Percentiles rank a stretch among this genome's conserved stretches.
Conservation (phyloP, 2,329 filamentous ascomycete genomes). For the Kalaharituber pfeilii region DNA sequence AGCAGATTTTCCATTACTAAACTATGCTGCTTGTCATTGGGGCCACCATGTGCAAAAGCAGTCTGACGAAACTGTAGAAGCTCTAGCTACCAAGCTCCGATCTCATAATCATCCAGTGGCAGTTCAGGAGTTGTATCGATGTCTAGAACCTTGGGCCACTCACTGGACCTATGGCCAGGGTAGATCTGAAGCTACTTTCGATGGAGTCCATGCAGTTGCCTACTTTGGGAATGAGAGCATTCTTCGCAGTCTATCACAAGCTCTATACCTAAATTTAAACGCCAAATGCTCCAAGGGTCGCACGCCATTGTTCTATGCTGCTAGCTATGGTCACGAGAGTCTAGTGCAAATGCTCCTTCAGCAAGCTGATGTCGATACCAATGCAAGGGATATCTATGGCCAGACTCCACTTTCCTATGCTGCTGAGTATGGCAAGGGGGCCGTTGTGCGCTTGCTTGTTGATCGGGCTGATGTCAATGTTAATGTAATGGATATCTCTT, state of each 20-base stretch:
- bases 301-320: constrained; percentile 10
- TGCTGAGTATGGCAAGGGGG: not conserved
- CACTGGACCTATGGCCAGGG: no score
- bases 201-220: not conserved
- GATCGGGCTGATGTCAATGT: not conserved
- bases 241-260: no score
- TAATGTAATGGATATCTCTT: not conserved
- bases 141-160: not conserved
- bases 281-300: no score
- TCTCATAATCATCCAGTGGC: not conserved
- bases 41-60: not conserved
- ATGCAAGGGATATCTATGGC: not conserved
- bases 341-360: not conserved
- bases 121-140: not conserved
- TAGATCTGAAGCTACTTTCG: not conserved
- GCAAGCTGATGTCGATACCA: not conserved
- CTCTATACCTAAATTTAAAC: no score
- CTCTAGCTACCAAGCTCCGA: not conserved
- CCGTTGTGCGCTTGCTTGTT: not conserved
- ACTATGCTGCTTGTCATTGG: not conserved
- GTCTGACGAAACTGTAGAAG: no score
- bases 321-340: not conserved
- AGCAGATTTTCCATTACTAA: not conserved
- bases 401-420: not conserved
- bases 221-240: not conserved